Percentiles rank a stretch among this genome's conserved stretches.
Conservation (phyloP, 495 filamentous ascomycete genomes). For the Aspergillus nidulans region DNA sequence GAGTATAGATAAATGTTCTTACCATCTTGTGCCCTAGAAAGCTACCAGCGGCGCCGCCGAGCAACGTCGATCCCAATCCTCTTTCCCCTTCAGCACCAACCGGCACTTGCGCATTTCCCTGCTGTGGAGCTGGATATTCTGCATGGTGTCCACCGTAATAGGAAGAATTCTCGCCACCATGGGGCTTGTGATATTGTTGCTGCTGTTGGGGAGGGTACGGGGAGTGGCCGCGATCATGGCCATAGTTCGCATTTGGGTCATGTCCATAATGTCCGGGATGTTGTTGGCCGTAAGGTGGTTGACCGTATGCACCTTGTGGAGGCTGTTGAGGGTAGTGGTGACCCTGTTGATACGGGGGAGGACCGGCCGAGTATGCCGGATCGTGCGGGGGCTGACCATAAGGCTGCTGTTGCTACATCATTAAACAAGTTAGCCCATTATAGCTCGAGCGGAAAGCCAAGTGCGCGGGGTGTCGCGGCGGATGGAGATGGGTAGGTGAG, state of each 20-base stretch:
- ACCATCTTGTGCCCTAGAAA: slow-evolving; percentile 39
- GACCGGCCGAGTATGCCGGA: slow-evolving; percentile 12
- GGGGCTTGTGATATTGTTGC: slow-evolving; percentile 15
- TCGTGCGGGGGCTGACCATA: slow-evolving; percentile 22
- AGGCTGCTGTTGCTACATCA: slow-evolving; percentile 9
- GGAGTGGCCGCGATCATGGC: slow-evolving; percentile 26
- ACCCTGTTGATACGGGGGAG: slow-evolving; percentile 14
- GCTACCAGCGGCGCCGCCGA: slow-evolving; percentile 42
- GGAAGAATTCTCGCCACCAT: slow-evolving; percentile 20
- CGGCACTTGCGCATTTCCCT: slow-evolving; percentile 14
- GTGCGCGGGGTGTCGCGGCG: background rate
- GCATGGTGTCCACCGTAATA: slow-evolving; percentile 19
- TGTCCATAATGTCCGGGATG: slow-evolving; percentile 17
- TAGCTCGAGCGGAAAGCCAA: background rate
- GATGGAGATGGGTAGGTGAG: background rate
- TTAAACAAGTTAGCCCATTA: slow-evolving; percentile 6
- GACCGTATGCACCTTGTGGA: slow-evolving; percentile 2
- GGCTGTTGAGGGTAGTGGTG: slow-evolving; percentile 14
- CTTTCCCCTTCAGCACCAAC: slow-evolving; percentile 31
- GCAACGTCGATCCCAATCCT: slow-evolving; percentile 39
- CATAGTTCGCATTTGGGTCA: slow-evolving; percentile 16
- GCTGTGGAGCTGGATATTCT: slow-evolving; percentile 12
- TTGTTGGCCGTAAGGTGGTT: slow-evolving; percentile 1
- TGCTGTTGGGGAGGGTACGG: slow-evolving; percentile 30
- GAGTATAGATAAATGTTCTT: too few relatives aligned